A percentile compares a stretch with the other conserved stretches of the same genome.
phyloP scores from a whole-genome alignment of 75 land plant species.

The Cupressus sempervirens region DNA sequence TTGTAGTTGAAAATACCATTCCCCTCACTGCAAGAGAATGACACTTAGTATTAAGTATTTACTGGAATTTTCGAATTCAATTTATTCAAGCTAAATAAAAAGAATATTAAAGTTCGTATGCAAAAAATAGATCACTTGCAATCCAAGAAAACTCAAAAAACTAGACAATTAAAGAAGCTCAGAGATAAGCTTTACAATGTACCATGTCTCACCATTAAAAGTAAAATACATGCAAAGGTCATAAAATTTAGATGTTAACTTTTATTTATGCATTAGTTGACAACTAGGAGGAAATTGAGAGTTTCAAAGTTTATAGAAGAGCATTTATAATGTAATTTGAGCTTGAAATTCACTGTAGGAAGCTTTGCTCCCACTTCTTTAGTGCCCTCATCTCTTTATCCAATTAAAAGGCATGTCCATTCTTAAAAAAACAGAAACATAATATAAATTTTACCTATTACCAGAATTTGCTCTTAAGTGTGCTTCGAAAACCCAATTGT shows the following conservation, averaged over 20 bases:
- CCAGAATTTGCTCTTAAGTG: conserved; percentile 76
- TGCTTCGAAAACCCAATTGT: conserved; percentile 93
- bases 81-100: no score
- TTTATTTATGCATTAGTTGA: background rate
- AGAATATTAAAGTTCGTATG: no score
- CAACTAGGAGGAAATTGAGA: background rate
- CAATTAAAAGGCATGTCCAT: background rate
- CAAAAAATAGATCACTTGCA: no score
- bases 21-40: no score
- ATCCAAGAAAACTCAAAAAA: no score
- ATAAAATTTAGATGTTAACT: background rate
- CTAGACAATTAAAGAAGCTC: background rate
- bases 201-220: background rate
- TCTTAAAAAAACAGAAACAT: background rate
- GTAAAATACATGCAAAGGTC: background rate
- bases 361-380: background rate
- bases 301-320: background rate
- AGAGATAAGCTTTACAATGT: background rate
- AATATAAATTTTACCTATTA: conserved; percentile 49
- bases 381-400: background rate
- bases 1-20: no score
- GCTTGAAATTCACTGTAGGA: background rate
- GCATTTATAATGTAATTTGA: background rate
- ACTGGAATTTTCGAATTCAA: no score
- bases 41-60: no score